These are phyloP conservation scores for Trichosporon sp. DNA, from an alignment of 1,284 basidiomycete genomes.

Conservation along the genomic window DNA sequence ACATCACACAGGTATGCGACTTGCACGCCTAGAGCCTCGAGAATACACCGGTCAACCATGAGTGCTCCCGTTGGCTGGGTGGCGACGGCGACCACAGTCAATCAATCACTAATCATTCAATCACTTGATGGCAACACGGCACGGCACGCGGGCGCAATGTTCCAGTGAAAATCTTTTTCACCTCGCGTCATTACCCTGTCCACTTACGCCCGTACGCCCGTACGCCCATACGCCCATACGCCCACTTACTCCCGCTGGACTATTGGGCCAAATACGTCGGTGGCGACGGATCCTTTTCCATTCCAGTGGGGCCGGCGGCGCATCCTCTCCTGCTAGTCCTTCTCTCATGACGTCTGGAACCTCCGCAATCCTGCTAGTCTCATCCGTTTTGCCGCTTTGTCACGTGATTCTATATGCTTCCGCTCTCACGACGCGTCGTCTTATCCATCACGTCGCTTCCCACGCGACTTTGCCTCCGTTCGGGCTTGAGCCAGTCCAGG, in stretches of 20 bases:
- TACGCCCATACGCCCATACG: background rate
- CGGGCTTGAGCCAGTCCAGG: background rate
- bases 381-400: background rate
- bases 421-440: background rate
- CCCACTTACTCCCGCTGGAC: background rate
- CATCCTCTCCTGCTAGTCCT: background rate
- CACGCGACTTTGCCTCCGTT: background rate
- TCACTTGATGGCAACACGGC: background rate
- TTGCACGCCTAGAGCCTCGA: background rate
- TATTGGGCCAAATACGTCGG: background rate
- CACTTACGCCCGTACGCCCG: background rate
- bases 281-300: slow-evolving; percentile 10
- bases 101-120: background rate
- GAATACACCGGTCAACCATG: background rate
- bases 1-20: background rate
- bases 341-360: slow-evolving; percentile 1
- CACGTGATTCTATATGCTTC: background rate
- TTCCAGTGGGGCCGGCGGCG: slow-evolving; percentile 6
- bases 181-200: background rate
- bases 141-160: slow-evolving; percentile 1
- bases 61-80: background rate
- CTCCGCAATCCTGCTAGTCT: background rate
- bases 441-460: background rate
- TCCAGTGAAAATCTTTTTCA: slow-evolving; percentile 19
- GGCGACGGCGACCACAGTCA: background rate